These are phyloP conservation scores for Tribonema minus DNA, from an alignment of 108 stramenopile genomes.

Conservation along the genomic window DNA sequence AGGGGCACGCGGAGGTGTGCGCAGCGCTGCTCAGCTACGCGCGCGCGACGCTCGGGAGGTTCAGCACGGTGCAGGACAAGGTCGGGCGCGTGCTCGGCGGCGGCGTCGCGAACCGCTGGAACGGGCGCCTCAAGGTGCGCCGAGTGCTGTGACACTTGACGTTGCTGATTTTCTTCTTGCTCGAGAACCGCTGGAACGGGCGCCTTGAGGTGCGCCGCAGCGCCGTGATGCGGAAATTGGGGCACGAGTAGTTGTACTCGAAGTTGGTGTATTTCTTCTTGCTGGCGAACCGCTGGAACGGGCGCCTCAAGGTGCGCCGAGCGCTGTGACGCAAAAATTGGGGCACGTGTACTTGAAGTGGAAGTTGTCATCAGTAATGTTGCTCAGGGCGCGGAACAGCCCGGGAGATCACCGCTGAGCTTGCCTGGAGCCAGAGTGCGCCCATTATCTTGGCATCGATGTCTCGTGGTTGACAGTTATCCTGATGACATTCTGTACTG, in stretches of 20 bases:
- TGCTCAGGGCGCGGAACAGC: too few relatives aligned
- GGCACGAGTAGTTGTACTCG: background rate
- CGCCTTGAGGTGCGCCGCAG: conserved; percentile 12
- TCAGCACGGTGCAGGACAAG: conserved; percentile 19
- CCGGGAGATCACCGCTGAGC: too few relatives aligned
- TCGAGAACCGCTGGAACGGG: conserved; percentile 2
- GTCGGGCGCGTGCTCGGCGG: conserved; percentile 9
- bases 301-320: conserved; percentile 18
- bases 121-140: conserved; percentile 27
- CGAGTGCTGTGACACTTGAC: too few relatives aligned
- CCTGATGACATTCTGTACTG: too few relatives aligned
- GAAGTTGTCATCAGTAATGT: background rate
- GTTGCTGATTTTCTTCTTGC: conserved; percentile 8
- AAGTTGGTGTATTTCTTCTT: background rate
- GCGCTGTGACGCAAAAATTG: background rate
- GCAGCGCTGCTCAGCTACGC: conserved; percentile 6
- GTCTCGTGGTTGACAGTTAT: too few relatives aligned
- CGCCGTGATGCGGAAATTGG: background rate
- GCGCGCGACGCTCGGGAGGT: conserved; percentile 2
- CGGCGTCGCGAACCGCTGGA: conserved; percentile 28
- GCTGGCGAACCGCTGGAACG: conserved; percentile 26
- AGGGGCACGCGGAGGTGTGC: conserved; percentile 18
- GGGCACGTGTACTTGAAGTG: background rate
- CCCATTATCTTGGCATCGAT: too few relatives aligned
- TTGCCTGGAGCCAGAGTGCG: too few relatives aligned